Evolutionary conservation across 179 eudicot species (phyloP), one percentile per base, ranked within the genome.

Genomic region (Beta lomatogona): DNA sequence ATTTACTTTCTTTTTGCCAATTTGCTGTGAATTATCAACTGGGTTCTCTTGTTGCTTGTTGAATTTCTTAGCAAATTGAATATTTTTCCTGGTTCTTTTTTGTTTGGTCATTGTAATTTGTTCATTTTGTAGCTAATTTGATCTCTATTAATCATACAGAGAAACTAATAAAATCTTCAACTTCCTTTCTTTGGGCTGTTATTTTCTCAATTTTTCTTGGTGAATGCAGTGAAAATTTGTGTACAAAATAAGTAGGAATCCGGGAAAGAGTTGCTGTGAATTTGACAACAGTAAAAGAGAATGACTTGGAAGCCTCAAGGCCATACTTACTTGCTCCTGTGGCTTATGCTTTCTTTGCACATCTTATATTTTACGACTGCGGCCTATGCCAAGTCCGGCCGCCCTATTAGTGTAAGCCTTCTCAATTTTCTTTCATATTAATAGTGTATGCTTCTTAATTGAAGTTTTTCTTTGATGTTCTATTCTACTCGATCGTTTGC

Each of bases 341-440:
- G 74, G 59, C 74, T 85, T 85, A 75, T 79, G 75, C 70, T 85
- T 78, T 60, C 78, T 4, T 54, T 85, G 77, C 77, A 82, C 75
- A 63, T 85, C 7, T 50, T 70, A 31, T 50, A 12, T 54, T 73
- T 72, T 60, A 54, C 21, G 18, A 73, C 77, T 21, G 45, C 63
- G 2, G 87, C 85, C 76, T 70, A 82, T 19, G 91, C 92, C 45
- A 92, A 90, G 85, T 91, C 97, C 55, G 89, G 85, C 2, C 91
- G 77, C 70, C 90, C 93, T 45, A 88, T 93, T 81, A 85, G 92
- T 73, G 95, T 93, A 85, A 87, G 89, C 25, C 48, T 14, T 70
- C 50, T 22, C 55, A 22, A 3, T 72, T 15, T 25, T 64, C 16
- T 28, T 28, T 28, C 67, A 63, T 21, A 10, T 64, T 7, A 64